Base-by-base conservation (phyloP, 2,329 filamentous ascomycete species). In the Septoria petroselini region DNA sequence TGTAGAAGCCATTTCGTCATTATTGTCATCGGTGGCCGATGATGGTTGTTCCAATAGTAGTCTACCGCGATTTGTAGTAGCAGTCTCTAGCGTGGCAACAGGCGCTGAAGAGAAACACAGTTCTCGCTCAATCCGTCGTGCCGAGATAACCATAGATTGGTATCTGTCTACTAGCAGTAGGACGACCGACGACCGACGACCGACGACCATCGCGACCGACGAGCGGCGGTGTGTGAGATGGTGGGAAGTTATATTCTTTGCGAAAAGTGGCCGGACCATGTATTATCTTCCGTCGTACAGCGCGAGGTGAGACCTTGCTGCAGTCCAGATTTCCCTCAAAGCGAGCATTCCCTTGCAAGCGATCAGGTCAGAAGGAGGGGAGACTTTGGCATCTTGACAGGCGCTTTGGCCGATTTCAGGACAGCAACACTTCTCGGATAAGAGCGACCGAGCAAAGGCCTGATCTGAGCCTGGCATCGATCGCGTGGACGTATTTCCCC, bases 331-430 rank as follows among this genome's bases (percentile, higher is more conserved):
- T 27, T 9, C n/a, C n/a, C n/a, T n/a, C 9, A 9, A 27, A 27
- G 19, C 38, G 19, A 41, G 38, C 38, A 41, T 41, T 41, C 21
- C 38, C 38, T 41, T 41, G 38, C 38, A 15, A n/a, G n/a, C n/a
- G n/a, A n/a, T n/a, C n/a, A n/a, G n/a, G n/a, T n/a, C n/a, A n/a
- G 40, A 17, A 42, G 40, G 18, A 33, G 40, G 25, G 25, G 35
- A 19, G 6, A n/a, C 7, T 5, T 27, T 9, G 9, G n/a, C n/a
- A 18, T 39, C 18, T 39, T 19, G n/a, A 11, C 38, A 17, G 9
- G 18, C 40, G 40, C 40, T 42, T n/a, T n/a, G 40, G 17, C 18
- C 40, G 14, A 17, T 27, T 29, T 8, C 27, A 15, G 40, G 12
- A 30, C 40, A 18, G 27, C 29, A 14, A 42, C 40, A 42, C 19